Evolutionary conservation across 805 yeast genomes (phyloP).

Genomic region (Saccharomycopsis sp.): DNA sequence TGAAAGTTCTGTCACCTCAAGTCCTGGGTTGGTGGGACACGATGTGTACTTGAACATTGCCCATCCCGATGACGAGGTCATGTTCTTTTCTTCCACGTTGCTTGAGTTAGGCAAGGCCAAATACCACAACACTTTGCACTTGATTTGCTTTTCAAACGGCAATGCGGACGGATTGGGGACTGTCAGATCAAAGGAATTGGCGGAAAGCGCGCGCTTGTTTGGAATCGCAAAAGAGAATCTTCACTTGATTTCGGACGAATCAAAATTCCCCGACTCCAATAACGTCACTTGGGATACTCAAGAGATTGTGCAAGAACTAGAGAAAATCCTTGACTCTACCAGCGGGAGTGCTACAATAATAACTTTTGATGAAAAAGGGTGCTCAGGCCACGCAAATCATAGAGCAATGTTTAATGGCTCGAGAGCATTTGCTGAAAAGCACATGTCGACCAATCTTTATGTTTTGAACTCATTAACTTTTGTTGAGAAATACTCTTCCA

Average conservation of each 20-base stretch:
- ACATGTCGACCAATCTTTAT: constrained; percentile 23
- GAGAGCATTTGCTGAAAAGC: not conserved
- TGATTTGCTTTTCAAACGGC: constrained; percentile 73
- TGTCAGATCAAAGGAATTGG: constrained; percentile 51
- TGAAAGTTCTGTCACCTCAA: no score
- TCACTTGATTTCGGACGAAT: constrained; percentile 37
- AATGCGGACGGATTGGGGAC: constrained; percentile 67
- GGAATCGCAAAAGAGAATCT: constrained; percentile 40
- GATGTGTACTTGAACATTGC: constrained; percentile 56
- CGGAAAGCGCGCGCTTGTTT: constrained; percentile 42
- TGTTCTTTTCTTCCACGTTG: constrained; percentile 87
- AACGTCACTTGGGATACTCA: constrained; percentile 49
- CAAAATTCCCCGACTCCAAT: constrained; percentile 61
- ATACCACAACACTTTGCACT: constrained; percentile 41
- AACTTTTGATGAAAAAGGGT: constrained; percentile 77
- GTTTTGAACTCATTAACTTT: constrained; percentile 27
- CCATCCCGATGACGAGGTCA: constrained; percentile 97
- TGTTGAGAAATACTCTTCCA: constrained; percentile 23
- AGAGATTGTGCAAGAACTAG: constrained; percentile 34
- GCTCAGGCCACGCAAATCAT: constrained; percentile 87
- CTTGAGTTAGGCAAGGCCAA: constrained; percentile 40
- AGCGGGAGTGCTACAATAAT: constrained; percentile 30
- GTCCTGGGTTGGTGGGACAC: constrained; percentile 19
- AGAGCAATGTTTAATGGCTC: constrained; percentile 46
- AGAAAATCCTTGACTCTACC: not conserved